A percentile compares a stretch with the other conserved stretches of the same genome.
phyloP scores from a whole-genome alignment of 306 rosid species.

The Elaeagnus macrophylla region DNA sequence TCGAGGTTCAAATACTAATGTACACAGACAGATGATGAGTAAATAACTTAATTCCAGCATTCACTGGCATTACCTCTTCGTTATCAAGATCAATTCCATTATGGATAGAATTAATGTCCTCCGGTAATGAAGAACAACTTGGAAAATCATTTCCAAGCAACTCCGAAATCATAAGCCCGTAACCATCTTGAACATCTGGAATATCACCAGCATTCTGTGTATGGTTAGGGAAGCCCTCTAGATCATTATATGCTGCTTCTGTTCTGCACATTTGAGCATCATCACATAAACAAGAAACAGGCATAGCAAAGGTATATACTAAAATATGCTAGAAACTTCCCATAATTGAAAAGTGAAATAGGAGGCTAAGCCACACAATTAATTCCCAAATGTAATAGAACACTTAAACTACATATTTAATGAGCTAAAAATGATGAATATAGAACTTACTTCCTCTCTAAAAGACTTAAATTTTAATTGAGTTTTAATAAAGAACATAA shows the following conservation, averaged over 20 bases:
- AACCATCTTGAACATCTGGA: constrained; percentile 83
- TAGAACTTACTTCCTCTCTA: constrained; percentile 61
- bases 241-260: constrained; percentile 49
- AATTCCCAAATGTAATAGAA: neutral
- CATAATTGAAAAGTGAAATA: neutral
- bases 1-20: constrained; percentile 5
- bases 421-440: constrained; percentile 6
- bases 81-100: constrained; percentile 60
- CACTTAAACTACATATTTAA: constrained; percentile 9
- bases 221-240: constrained; percentile 62
- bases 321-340: neutral
- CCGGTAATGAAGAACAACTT: constrained; percentile 64
- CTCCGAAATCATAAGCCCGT: constrained; percentile 88
- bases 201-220: constrained; percentile 50
- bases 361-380: neutral
- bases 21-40: constrained; percentile 7
- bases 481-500: too few relatives aligned
- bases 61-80: constrained; percentile 49
- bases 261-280: constrained; percentile 43
- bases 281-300: constrained; percentile 17
- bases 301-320: constrained; percentile 17
- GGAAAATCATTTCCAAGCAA: constrained; percentile 73
- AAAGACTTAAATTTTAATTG: too few relatives aligned
- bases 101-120: constrained; percentile 57
- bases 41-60: constrained; percentile 17